Conservation (phyloP, 139 green algal genomes). For the Picochlorum sp. region DNA sequence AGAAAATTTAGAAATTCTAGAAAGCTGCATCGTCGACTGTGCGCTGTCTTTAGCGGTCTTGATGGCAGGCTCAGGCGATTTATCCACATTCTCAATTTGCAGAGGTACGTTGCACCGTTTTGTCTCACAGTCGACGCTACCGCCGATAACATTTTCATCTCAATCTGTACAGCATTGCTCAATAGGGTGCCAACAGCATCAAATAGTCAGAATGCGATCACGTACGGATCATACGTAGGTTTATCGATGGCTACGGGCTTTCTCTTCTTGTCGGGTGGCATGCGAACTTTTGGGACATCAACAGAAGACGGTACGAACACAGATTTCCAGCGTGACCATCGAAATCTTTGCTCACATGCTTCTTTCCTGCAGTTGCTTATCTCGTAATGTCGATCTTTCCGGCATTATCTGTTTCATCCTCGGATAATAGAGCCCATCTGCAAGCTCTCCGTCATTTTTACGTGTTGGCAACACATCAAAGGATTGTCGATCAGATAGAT, state of each 20-base stretch:
- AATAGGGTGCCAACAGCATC: not conserved
- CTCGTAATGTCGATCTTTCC: conserved; percentile 88
- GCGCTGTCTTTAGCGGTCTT: conserved; percentile 72
- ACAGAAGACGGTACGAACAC: conserved; percentile 26
- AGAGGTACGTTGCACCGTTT: conserved; percentile 34
- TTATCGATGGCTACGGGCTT: conserved; percentile 78
- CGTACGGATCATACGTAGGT: conserved; percentile 79
- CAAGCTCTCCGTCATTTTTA: conserved; percentile 93
- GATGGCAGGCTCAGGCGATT: conserved; percentile 88
- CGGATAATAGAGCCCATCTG: conserved; percentile 86
- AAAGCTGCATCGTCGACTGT: conserved; percentile 41
- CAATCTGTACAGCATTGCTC: not conserved
- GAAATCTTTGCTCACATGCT: not conserved
- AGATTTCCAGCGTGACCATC: not conserved
- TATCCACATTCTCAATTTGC: conserved; percentile 77
- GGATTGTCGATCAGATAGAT: not conserved
- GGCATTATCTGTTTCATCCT: conserved; percentile 52
- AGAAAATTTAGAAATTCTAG: conserved; percentile 44
- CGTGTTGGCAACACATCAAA: conserved; percentile 65
- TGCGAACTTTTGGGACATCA: conserved; percentile 61
- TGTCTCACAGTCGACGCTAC: not conserved
- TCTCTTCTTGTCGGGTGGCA: conserved; percentile 80
- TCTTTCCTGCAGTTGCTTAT: conserved; percentile 51
- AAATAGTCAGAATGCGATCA: conserved; percentile 25
- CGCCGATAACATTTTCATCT: not conserved